phyloP scores from a whole-genome alignment of 164 flowering plant species.

The Dillenia turbinata region DNA sequence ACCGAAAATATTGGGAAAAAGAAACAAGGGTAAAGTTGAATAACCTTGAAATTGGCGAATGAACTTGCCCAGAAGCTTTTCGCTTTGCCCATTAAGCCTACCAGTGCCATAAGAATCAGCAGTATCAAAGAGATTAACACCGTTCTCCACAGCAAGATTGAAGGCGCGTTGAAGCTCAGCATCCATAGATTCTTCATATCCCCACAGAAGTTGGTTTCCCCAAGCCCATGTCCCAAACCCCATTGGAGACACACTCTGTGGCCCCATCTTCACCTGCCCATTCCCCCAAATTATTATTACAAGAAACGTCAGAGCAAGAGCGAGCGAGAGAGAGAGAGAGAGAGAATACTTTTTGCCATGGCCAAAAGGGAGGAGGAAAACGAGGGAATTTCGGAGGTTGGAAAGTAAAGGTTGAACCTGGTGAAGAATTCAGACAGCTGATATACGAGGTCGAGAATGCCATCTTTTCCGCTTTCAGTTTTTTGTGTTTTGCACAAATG shows the following conservation, averaged over 20 bases:
- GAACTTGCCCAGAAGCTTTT: conserved; percentile 90
- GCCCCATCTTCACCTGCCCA: conserved; percentile 75
- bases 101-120: conserved; percentile 99
- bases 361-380: conserved; percentile 42
- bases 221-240: conserved; percentile 99
- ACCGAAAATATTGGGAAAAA: neutral
- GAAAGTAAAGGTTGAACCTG: conserved; percentile 19
- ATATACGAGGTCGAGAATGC: conserved; percentile 17
- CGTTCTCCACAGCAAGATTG: conserved; percentile 76
- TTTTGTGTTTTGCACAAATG: no score
- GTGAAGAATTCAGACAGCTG: conserved; percentile 18
- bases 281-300: neutral
- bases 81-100: conserved; percentile 80
- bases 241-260: conserved; percentile 85
- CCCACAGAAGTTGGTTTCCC: conserved; percentile 98
- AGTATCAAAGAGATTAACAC: conserved; percentile 85
- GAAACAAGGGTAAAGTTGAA: conserved; percentile 5
- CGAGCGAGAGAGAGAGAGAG: neutral
- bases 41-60: conserved; percentile 61
- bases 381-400: conserved; percentile 35
- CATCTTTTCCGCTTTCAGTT: conserved; percentile 10
- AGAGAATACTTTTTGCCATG: conserved; percentile 55
- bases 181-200: conserved; percentile 82
- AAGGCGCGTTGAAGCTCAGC: conserved; percentile 65
- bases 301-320: neutral